Evolutionary conservation across 1,284 basidiomycete genomes (phyloP).

Genomic region (Moesziomyces sp.): DNA sequence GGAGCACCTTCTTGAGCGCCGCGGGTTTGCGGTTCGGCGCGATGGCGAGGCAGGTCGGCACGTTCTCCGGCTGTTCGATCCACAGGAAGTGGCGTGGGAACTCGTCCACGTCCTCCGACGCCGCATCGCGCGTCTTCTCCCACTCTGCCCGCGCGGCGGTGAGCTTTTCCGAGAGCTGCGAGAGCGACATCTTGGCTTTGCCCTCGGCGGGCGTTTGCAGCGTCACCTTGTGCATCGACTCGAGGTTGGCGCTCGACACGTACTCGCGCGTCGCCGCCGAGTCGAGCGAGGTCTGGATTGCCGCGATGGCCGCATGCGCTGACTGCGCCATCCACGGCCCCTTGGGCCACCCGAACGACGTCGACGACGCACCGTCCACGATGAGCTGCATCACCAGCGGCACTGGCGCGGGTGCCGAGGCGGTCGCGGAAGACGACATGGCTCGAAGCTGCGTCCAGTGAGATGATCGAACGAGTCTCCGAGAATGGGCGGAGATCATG

Average conservation of each 20-base stretch:
- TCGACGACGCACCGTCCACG: conserved; percentile 36
- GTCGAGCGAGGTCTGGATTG: conserved; percentile 27
- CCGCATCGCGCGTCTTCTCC: conserved; percentile 9
- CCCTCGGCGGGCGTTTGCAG: conserved; percentile 55
- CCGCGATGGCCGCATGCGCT: conserved; percentile 72
- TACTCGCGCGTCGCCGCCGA: conserved; percentile 42
- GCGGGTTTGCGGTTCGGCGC: conserved; percentile 72
- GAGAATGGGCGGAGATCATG: too few species aligned
- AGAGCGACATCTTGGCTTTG: conserved; percentile 49
- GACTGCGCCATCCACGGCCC: conserved; percentile 74
- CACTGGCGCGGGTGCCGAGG: conserved; percentile 3
- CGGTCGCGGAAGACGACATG: conserved; percentile 10
- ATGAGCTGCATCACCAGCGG: conserved; percentile 67
- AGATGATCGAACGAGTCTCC: too few species aligned
- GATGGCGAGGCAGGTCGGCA: conserved; percentile 72
- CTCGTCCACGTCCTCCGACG: conserved; percentile 18
- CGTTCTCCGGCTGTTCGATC: conserved; percentile 73
- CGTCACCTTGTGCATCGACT: conserved; percentile 63
- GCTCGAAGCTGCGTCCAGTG: neutral
- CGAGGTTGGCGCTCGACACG: conserved; percentile 35
- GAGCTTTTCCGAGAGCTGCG: conserved; percentile 62
- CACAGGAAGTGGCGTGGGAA: conserved; percentile 70
- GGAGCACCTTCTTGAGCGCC: conserved; percentile 69
- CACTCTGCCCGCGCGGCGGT: conserved; percentile 33
- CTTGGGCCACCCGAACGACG: conserved; percentile 70